Base-by-base conservation (phyloP, 768 basidiomycete genomes). In the Xerocomellus amylosporus region DNA sequence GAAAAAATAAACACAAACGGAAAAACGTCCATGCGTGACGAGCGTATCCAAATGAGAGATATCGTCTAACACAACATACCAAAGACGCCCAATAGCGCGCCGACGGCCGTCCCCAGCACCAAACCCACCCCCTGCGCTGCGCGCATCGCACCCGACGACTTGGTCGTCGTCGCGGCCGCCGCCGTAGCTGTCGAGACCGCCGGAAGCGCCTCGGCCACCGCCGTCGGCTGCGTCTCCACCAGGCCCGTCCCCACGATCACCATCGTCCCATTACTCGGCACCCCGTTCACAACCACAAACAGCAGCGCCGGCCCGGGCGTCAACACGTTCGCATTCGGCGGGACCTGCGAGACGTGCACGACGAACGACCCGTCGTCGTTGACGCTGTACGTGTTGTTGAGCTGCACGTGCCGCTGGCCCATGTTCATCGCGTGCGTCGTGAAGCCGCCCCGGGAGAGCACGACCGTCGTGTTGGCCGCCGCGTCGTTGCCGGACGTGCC, bases 341-440 rank as follows among this genome's bases (percentile, higher is more conserved):
- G 92, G 8, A 84, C 78, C 67, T 95, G 94, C 2, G 87, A 73
- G 42, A 91, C 88, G 69, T 95, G 87, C 3, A 97, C 73, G 9
- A 79, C 81, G 59, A 91, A 85, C 17, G 86, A 83, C 19, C 89
- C 87, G 58, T 93, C 84, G n/a, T 64, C 69, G 66, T 90, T 83
- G 52, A 93, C 88, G 0, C 84, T 88, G 74, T 86, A 96, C 0
- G 93, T 89, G 64, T 81, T 88, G 70, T 94, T 87, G 50, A 97
- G 82, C 73, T 95, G 85, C 53, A 95, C 63, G 51, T 78, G 79
- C 4, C 93, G 80, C 70, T 93, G 90, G 0, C 88, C 88, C 87
- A 90, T 91, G 74, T 89, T 91, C 88, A 90, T 89, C 34, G 81
- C 88, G 62, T 91, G 89, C 0, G 89, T 90, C 4, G 89, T 85